Evolutionary conservation across 441 rosid species (phyloP).

Genomic region (Pelargonium citronellum): DNA sequence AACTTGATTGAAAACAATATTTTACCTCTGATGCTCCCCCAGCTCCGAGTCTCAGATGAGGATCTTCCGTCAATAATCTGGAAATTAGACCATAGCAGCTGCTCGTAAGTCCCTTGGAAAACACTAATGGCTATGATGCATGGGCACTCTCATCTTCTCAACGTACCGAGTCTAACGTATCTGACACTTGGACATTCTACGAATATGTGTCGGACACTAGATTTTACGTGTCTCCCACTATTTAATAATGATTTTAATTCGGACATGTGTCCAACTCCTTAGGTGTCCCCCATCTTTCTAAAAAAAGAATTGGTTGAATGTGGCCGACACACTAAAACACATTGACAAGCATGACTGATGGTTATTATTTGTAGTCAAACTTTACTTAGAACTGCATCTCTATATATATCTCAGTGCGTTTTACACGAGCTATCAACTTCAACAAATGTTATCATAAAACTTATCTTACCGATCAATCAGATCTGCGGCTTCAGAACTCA

Average conservation of each 20-base stretch:
- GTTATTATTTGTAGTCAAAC: neutral
- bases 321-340: no score
- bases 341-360: no score
- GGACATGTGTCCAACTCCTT: no score
- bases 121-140: constrained; percentile 4
- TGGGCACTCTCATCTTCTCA: no score
- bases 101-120: neutral
- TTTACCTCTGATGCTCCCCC: constrained; percentile 89
- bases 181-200: no score
- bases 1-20: constrained; percentile 13
- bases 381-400: neutral
- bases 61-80: constrained; percentile 96
- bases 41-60: constrained; percentile 93
- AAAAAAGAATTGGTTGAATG: no score
- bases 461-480: constrained; percentile 69
- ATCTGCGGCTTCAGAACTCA: constrained; percentile 83
- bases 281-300: neutral
- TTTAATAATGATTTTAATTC: no score
- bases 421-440: neutral
- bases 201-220: no score
- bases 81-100: constrained; percentile 20
- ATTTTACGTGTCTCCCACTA: no score
- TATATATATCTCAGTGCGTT: neutral
- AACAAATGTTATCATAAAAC: neutral
- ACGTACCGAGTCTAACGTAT: no score